A percentile compares a stretch with the other conserved stretches of the same genome.
phyloP scores from a whole-genome alignment of 768 basidiomycete species.

The Xerocomellus amylosporus region DNA sequence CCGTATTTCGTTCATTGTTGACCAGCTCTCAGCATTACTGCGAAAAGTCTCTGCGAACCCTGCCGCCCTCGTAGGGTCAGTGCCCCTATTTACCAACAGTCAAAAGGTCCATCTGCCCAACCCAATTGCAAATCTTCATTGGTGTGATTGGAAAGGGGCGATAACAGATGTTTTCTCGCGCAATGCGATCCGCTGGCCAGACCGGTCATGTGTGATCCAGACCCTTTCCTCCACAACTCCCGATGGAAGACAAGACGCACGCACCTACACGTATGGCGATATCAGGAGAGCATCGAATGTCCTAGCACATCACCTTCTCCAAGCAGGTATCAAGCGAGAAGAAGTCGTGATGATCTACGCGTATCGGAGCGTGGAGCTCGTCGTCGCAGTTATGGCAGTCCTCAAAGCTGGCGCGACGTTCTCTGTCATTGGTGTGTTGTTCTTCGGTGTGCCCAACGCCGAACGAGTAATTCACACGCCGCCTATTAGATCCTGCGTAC shows the following conservation, averaged over 20 bases:
- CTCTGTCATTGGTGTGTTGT: conserved; percentile 84
- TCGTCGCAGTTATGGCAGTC: conserved; percentile 95
- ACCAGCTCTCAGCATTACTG: conserved; percentile 80
- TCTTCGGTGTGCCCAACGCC: neutral
- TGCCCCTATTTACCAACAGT: conserved; percentile 71
- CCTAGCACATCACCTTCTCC: conserved; percentile 84
- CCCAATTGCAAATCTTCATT: conserved; percentile 85
- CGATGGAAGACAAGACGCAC: conserved; percentile 47
- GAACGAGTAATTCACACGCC: neutral
- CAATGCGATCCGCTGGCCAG: conserved; percentile 79
- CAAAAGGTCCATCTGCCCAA: conserved; percentile 75
- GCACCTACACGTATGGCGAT: conserved; percentile 71
- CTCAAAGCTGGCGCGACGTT: conserved; percentile 96
- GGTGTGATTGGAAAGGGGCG: conserved; percentile 97
- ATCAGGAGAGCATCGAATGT: conserved; percentile 86
- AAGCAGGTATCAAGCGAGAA: conserved; percentile 82
- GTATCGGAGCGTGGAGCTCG: conserved; percentile 91
- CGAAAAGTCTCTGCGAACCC: conserved; percentile 69
- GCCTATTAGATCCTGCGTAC: conserved; percentile 83
- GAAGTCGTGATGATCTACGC: conserved; percentile 99
- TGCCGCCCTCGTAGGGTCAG: conserved; percentile 66
- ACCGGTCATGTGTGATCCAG: conserved; percentile 88
- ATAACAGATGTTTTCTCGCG: conserved; percentile 92
- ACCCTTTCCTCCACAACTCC: conserved; percentile 44
- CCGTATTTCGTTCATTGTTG: conserved; percentile 75